Base-by-base conservation (phyloP, 192 early-diverging fungal genomes). In the Coemansia sp. region DNA sequence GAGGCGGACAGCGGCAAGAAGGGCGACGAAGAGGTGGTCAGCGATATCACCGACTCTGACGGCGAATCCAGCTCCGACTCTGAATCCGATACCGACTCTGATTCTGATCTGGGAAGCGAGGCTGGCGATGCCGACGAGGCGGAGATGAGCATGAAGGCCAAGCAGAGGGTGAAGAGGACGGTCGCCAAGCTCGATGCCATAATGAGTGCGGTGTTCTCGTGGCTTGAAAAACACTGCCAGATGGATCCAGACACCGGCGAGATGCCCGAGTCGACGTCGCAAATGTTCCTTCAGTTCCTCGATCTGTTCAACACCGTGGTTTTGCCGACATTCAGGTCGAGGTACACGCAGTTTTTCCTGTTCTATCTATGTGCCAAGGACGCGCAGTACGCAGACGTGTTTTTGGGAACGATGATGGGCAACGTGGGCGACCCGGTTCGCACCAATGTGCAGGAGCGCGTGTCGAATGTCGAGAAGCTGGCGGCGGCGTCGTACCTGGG, bases 341-440 rank as follows among this genome's bases (percentile, higher is more conserved):
- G 93, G 30, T 93, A 93, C 74, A 90, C 90, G 8, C 96, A 98
- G 72, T 98, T 97, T 58, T 62, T 96, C 23, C 69, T 93, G 24
- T 98, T 97, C 64, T 93, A 93, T 75, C 81, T 85, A 28, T 85
- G 87, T 42, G 85, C 89, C 16, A 67, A 86, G 28, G 85, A 87
- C 55, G 27, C 82, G n/a, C 50, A 74, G 55, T 95, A 88, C 56
- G 84, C 88, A 0, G 90, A 95, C 51, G 65, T 85, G 23, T 96
- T 94, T 60, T 65, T 93, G 55, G 89, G 89, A n/a, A 83, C 88
- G 27, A 83, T 95, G 58, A 83, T 86, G 25, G 72, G 82, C 22
- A 81, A 87, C 22, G 55, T 78, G 13, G 75, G 75, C 32, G 75
- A 78, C n/a, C 75, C 75, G 2, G 50, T 72, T 28, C 75, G 69